Evolutionary conservation across 2,329 filamentous ascomycete genomes (phyloP), one percentile per base, ranked within the genome.

Genomic region (Herpotrichia juniperi): DNA sequence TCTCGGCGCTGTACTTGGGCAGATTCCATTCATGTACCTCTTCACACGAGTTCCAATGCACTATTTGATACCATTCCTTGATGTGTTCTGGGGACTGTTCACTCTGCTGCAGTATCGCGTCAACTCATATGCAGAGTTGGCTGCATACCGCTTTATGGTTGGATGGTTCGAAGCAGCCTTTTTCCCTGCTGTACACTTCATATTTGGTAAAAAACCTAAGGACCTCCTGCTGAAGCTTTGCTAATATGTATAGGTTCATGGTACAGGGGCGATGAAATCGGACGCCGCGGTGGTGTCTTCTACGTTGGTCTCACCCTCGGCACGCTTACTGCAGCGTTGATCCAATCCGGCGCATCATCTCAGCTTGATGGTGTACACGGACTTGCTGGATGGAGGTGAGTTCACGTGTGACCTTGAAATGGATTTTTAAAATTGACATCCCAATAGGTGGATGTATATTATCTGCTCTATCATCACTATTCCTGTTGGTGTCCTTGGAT

Each of bases 291-390:
- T 2, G 81, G 81, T 4, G 69, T 81, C 25, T 83, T 80, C 61
- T 83, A 83, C 26, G 74, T 80, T 21, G 80, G 80, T 0, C 67
- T 81, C 0, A 79, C 79, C 0, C 68, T 83, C 1, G 81, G 81
- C 0, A 81, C 79, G 0, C 64, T 84, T 2, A 83, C 81, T 0
- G 79, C 80, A 0, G 81, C 80, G 0, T 67, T 83, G 12, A 79
- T 83, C 31, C 65, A 69, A 46, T 59, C 61, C 8, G 66, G 58
- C 5, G 66, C 68, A 10, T 65, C 68, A 9, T 74, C 74, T 25
- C 87, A 87, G 56, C 77, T 87, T 19, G 85, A 88, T 64, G 76
- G 77, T 22, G 78, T 80, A 5, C 76, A 77, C 16, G 82, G 67
- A 1, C 61, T 71, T 21, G 64, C 62, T 1, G 69, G 69, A 2